Evolutionary conservation across 176 grass and related monocot species (phyloP), one percentile per base, ranked within the genome.

Genomic region (Avena sativa): DNA sequence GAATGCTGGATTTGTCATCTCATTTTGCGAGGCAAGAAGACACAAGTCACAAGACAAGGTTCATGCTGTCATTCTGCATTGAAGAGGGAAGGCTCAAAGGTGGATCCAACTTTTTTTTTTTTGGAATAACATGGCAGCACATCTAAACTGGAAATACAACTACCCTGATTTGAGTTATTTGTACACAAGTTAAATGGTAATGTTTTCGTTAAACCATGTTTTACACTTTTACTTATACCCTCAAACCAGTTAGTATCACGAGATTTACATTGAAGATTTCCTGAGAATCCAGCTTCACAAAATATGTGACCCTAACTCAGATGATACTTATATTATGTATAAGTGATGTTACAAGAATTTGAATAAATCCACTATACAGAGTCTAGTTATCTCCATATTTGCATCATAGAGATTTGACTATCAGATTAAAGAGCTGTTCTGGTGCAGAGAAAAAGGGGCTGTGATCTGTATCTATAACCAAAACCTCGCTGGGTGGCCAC

Each of bases 401-500:
- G 38, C 38, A 87, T 91, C 85, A 87, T 75, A 91, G 76, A 84
- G 89, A 91, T 87, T 92, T 84, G 9, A 86, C 55, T 61, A 95
- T 90, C 36, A 95, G 65, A 57, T 89, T 74, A 58, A 83, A 91
- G 20, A 93, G 88, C 16, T 89, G 62, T 58, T 70, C 70, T 43
- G 89, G 84, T 58, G 89, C 93, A 49, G 91, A 92, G 84, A 95
- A 95, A 84, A 95, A 95, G 60, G 89, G 93, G 46, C 88, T 89
- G 50, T 95, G 93, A 79, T 92, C 91, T 2, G 86, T 87, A 66
- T 92, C 90, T 69, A 92, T 79, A 36, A 57, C 83, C 78, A 91
- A 78, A 85, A 92, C 86, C 23, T 94, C 90, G 12, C 87, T 87
- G 30, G 92, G 90, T 82, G 93, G 93, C 93, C 90, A 94, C 61